Conservation (phyloP, 78 protist species). For the Chrysochromulina tobinii region DNA sequence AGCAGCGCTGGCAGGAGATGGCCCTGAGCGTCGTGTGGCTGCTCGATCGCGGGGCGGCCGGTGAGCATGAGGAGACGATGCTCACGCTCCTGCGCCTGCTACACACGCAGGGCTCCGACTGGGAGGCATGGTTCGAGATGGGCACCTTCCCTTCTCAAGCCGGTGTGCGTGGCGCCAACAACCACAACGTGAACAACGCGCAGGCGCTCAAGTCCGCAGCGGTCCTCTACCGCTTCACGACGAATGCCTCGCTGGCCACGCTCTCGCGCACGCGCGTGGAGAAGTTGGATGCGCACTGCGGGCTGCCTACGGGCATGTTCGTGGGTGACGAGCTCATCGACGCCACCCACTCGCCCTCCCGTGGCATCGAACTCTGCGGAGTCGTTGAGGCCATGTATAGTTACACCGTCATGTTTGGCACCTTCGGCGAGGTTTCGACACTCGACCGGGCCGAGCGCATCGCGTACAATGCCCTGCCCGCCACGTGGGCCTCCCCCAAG, state of each 20-base stretch:
- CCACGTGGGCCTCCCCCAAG: constrained; percentile 44
- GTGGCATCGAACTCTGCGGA: constrained; percentile 54
- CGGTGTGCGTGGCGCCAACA: neutral
- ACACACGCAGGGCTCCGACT: neutral
- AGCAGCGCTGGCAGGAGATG: constrained; percentile 42
- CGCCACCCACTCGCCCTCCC: constrained; percentile 25
- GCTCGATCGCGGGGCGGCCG: constrained; percentile 10
- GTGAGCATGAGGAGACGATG: neutral
- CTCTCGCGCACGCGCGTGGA: constrained; percentile 11
- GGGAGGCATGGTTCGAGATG: constrained; percentile 41
- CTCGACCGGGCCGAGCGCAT: constrained; percentile 46
- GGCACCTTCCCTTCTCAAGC: too few species aligned
- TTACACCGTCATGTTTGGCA: constrained; percentile 20
- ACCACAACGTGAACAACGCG: constrained; percentile 59
- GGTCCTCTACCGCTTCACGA: neutral
- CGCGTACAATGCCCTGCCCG: constrained; percentile 14
- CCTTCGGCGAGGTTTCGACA: neutral
- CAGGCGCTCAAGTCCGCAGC: constrained; percentile 55
- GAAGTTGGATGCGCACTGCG: constrained; percentile 14
- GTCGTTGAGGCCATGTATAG: constrained; percentile 51
- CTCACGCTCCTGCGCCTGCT: neutral
- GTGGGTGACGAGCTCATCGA: neutral
- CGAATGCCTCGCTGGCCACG: neutral
- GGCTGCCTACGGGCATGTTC: constrained; percentile 43
- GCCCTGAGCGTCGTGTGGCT: constrained; percentile 39